phyloP scores from a whole-genome alignment of 768 basidiomycete genomes.

The Phylloporus scabripes region DNA sequence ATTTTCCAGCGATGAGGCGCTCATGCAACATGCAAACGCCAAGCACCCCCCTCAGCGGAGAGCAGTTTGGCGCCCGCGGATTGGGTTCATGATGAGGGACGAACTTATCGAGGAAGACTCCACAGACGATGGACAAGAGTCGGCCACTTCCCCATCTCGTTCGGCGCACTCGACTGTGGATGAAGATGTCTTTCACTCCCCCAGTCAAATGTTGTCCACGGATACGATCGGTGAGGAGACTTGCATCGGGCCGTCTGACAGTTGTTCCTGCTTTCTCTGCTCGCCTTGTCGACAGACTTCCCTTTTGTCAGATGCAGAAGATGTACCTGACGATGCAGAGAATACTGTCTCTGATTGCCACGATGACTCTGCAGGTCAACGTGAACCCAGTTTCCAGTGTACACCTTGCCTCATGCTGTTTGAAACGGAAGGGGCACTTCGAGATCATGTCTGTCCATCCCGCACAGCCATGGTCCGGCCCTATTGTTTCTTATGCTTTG shows the following conservation, averaged over 20 bases:
- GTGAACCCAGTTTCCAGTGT: neutral
- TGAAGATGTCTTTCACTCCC: constrained; percentile 7
- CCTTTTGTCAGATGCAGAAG: neutral
- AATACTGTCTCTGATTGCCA: neutral
- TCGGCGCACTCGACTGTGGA: constrained; percentile 4
- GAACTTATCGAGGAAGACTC: neutral
- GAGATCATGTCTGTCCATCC: constrained; percentile 13
- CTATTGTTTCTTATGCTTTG: constrained; percentile 11
- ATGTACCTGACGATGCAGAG: neutral
- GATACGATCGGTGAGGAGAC: neutral
- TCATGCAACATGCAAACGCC: no score
- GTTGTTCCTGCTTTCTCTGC: constrained; percentile 1
- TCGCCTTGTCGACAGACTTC: neutral
- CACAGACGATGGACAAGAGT: neutral
- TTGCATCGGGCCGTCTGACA: neutral
- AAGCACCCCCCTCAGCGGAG: no score
- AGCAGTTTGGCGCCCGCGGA: no score
- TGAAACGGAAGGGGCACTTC: neutral
- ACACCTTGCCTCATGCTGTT: neutral
- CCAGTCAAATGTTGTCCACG: neutral
- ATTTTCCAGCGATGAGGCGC: no score
- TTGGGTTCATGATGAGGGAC: neutral
- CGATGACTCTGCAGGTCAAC: neutral
- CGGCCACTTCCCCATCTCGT: neutral
- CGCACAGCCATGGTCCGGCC: neutral